Percentiles rank a stretch among this genome's conserved stretches.
Evolutionary conservation across 257 asterid species (phyloP).

Genomic region (Salvia splendens): DNA sequence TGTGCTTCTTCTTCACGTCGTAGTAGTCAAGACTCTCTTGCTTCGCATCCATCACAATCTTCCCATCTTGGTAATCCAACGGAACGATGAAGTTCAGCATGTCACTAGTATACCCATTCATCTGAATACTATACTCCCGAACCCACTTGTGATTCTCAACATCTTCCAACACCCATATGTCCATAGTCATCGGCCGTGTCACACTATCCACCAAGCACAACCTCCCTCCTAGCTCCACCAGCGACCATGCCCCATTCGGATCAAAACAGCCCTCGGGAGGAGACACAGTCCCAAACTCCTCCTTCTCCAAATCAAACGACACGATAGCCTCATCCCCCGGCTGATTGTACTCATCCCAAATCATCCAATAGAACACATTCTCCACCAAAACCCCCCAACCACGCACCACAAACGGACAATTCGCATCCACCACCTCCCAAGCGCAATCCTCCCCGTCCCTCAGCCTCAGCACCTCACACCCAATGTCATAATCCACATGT

Average conservation of each 20-base stretch:
- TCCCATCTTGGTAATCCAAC: conserved; percentile 46
- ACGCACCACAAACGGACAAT: conserved; percentile 50
- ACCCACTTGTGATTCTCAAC: conserved; percentile 45
- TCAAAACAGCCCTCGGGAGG: conserved; percentile 58
- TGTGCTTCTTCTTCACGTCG: conserved; percentile 50
- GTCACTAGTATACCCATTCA: conserved; percentile 39
- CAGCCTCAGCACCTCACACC: conserved; percentile 56
- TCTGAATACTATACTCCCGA: conserved; percentile 43
- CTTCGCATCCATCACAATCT: conserved; percentile 52
- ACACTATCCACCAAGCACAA: conserved; percentile 51
- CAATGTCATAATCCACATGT: conserved; percentile 51
- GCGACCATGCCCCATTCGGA: conserved; percentile 47
- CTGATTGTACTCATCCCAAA: conserved; percentile 53
- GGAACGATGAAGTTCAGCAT: conserved; percentile 39
- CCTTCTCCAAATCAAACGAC: conserved; percentile 49
- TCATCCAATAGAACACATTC: conserved; percentile 59
- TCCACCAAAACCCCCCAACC: conserved; percentile 63
- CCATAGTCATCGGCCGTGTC: conserved; percentile 39
- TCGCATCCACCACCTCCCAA: conserved; percentile 52
- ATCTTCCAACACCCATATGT: conserved; percentile 61
- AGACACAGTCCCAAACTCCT: conserved; percentile 49
- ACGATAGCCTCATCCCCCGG: conserved; percentile 50
- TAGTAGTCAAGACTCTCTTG: conserved; percentile 54
- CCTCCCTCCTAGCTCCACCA: conserved; percentile 54
- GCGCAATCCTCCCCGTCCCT: conserved; percentile 38